These are phyloP conservation scores for Magnusiomyces suaveolens DNA, from an alignment of 1,139 yeast genomes.

Conservation along the genomic window DNA sequence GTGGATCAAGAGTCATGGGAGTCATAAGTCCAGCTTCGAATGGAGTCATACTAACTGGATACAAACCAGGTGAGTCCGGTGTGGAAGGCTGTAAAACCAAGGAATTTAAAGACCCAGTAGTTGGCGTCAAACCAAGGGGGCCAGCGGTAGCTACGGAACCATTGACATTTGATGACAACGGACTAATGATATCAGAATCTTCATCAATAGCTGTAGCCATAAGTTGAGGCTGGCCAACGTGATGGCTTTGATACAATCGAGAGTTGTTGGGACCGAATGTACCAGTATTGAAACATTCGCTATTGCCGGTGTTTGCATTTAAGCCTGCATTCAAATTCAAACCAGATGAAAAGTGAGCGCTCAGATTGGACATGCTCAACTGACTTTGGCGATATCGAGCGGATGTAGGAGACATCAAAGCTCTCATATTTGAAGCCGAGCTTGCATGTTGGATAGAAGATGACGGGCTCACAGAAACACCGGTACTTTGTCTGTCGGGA, in stretches of 20 bases:
- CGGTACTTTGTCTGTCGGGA: too few species aligned
- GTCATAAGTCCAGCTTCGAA: conserved; percentile 14
- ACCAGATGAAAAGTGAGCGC: not conserved
- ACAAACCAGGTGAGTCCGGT: conserved; percentile 14
- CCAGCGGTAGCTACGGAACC: not conserved
- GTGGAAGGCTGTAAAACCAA: not conserved
- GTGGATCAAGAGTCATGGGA: conserved; percentile 14
- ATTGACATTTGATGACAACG: not conserved
- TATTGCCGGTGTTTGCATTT: too few species aligned
- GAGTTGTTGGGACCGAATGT: not conserved
- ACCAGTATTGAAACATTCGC: not conserved
- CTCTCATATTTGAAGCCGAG: not conserved
- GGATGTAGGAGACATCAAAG: not conserved
- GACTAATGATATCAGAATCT: not conserved
- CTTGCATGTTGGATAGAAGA: not conserved
- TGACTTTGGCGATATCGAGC: not conserved
- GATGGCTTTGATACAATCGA: not conserved
- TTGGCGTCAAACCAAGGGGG: conserved; percentile 4
- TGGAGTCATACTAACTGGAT: conserved; percentile 12
- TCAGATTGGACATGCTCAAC: not conserved
- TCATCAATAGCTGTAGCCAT: conserved; percentile 1
- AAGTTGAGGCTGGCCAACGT: not conserved
- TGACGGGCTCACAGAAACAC: not conserved
- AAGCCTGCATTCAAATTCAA: not conserved
- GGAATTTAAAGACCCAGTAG: not conserved